phyloP scores from a whole-genome alignment of 352 stramenopile species.

The Pythium phragmiticola region DNA sequence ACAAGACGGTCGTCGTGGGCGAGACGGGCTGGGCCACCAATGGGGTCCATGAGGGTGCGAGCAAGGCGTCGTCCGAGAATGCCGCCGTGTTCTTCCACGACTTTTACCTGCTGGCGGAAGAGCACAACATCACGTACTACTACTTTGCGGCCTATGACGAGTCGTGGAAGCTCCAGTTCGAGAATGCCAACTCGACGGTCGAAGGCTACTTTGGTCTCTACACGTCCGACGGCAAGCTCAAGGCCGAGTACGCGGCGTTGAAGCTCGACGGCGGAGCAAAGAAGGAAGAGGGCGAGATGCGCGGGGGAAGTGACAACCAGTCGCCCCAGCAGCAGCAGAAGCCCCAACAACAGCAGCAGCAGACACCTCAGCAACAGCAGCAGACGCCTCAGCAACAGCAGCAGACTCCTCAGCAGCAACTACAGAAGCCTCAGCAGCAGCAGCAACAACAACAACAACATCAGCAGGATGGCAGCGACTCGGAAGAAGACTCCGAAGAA shows the following conservation, averaged over 20 bases:
- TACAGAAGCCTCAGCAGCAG: too few species aligned
- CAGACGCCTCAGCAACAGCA: too few species aligned
- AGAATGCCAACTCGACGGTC: slow-evolving; percentile 52
- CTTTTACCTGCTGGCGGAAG: slow-evolving; percentile 53
- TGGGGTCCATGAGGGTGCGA: slow-evolving; percentile 33
- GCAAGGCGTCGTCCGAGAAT: slow-evolving; percentile 34
- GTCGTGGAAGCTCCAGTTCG: slow-evolving; percentile 52
- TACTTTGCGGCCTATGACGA: slow-evolving; percentile 73
- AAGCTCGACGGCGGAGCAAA: slow-evolving; percentile 29
- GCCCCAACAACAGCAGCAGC: too few species aligned
- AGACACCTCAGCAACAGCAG: too few species aligned
- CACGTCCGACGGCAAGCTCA: slow-evolving; percentile 44
- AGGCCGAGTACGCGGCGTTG: slow-evolving; percentile 38
- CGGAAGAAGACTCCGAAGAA: too few species aligned
- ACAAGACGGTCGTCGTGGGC: slow-evolving; percentile 63
- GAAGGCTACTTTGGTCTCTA: slow-evolving; percentile 77
- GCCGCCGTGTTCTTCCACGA: slow-evolving; percentile 57
- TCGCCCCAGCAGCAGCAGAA: too few species aligned
- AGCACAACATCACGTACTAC: slow-evolving; percentile 56
- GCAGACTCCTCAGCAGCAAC: too few species aligned
- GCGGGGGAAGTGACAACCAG: too few species aligned
- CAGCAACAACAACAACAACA: too few species aligned
- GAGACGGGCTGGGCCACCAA: slow-evolving; percentile 66
- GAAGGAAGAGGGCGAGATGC: too few species aligned
- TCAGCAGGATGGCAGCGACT: too few species aligned